Evolutionary conservation across 441 rosid species (phyloP).

Genomic region (Breynia disticha): DNA sequence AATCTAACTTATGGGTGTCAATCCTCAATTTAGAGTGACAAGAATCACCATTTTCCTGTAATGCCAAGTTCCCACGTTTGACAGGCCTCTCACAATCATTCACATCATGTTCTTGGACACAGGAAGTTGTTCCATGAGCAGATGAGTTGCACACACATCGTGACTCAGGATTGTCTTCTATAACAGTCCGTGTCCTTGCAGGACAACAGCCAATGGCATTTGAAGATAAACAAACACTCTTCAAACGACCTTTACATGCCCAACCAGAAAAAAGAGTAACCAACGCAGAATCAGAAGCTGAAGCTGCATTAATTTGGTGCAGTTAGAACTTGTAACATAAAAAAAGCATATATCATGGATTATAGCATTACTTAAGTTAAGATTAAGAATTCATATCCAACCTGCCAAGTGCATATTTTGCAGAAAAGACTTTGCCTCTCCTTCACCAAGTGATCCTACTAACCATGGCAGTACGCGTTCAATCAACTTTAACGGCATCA

Average conservation of each 20-base stretch:
- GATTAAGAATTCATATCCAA: slow-evolving; percentile 14
- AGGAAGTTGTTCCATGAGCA: slow-evolving; percentile 18
- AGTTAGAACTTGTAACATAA: background rate
- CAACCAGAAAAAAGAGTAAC: slow-evolving; percentile 72
- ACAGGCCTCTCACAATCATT: slow-evolving; percentile 24
- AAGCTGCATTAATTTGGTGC: slow-evolving; percentile 38
- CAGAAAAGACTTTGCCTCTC: slow-evolving; percentile 50
- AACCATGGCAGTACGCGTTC: slow-evolving; percentile 75
- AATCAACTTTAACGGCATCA: slow-evolving; percentile 71
- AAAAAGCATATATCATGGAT: slow-evolving; percentile 8
- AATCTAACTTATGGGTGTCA: slow-evolving; percentile 17
- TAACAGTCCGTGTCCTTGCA: slow-evolving; percentile 20
- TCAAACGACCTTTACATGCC: slow-evolving; percentile 61
- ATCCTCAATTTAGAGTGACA: slow-evolving; percentile 15
- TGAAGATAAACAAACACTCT: slow-evolving; percentile 36
- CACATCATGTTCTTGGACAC: slow-evolving; percentile 18
- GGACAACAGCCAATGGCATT: slow-evolving; percentile 44
- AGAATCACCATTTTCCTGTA: slow-evolving; percentile 17
- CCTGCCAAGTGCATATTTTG: slow-evolving; percentile 69
- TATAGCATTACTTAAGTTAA: background rate
- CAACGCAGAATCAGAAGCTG: slow-evolving; percentile 50
- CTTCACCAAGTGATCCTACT: slow-evolving; percentile 46
- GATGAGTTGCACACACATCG: slow-evolving; percentile 20
- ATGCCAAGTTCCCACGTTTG: slow-evolving; percentile 24
- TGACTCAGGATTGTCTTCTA: slow-evolving; percentile 21